Conservation (phyloP, 768 basidiomycete species). For the Asterophora parasitica region DNA sequence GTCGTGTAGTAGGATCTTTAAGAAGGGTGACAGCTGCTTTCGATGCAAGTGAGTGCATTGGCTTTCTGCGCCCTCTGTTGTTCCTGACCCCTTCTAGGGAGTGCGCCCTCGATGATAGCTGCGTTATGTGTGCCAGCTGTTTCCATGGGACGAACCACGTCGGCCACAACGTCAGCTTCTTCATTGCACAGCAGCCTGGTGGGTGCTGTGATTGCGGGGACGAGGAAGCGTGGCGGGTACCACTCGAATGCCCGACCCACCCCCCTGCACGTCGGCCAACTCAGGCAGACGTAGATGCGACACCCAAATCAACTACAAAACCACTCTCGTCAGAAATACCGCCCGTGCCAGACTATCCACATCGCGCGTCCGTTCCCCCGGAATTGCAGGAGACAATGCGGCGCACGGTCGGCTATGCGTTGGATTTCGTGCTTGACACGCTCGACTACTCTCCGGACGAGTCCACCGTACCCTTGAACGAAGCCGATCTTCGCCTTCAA, state of each 20-base stretch:
- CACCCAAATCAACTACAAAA: slow-evolving; percentile 37
- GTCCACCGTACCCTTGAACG: slow-evolving; percentile 56
- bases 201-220: slow-evolving; percentile 97
- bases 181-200: slow-evolving; percentile 86
- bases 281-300: slow-evolving; percentile 26
- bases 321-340: slow-evolving; percentile 50
- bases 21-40: slow-evolving; percentile 89
- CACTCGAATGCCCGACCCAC: slow-evolving; percentile 70
- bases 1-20: slow-evolving; percentile 82
- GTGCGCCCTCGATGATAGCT: slow-evolving; percentile 85
- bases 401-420: slow-evolving; percentile 66
- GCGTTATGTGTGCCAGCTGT: slow-evolving; percentile 85
- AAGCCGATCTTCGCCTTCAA: slow-evolving; percentile 68
- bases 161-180: slow-evolving; percentile 90
- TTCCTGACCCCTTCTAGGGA: slow-evolving; percentile 48
- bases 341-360: slow-evolving; percentile 55
- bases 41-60: slow-evolving; percentile 89
- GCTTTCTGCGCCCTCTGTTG: neutral
- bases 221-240: slow-evolving; percentile 74
- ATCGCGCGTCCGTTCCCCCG: slow-evolving; percentile 50
- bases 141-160: slow-evolving; percentile 85
- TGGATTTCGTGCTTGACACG: slow-evolving; percentile 82
- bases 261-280: slow-evolving; percentile 42
- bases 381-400: slow-evolving; percentile 73
- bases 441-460: slow-evolving; percentile 82